Evolutionary conservation across 768 basidiomycete genomes (phyloP).

Genomic region (Xanthoconium stramineum): DNA sequence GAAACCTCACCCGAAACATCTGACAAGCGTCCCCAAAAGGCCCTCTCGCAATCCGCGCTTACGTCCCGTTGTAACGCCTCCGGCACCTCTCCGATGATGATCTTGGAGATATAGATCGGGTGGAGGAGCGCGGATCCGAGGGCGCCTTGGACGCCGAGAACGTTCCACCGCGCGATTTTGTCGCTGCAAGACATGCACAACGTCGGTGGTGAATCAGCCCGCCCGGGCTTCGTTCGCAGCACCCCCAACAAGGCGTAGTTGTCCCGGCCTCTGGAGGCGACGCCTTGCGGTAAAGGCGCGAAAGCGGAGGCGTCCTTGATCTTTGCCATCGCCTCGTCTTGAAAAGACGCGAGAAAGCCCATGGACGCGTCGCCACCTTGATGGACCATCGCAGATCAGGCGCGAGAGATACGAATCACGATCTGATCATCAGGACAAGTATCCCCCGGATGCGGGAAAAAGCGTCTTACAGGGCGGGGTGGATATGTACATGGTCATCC

Average conservation of each 20-base stretch:
- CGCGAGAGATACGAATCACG: not conserved
- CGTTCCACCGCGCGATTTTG: conserved; percentile 86
- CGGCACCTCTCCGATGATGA: conserved; percentile 76
- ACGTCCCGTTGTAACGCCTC: conserved; percentile 38
- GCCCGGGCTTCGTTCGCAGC: conserved; percentile 90
- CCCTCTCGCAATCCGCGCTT: conserved; percentile 62
- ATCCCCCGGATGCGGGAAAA: conserved; percentile 43
- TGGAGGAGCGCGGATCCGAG: conserved; percentile 52
- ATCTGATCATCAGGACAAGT: not conserved
- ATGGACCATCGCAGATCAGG: not conserved
- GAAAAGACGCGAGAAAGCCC: conserved; percentile 68
- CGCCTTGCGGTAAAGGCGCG: conserved; percentile 33
- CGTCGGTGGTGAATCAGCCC: conserved; percentile 84
- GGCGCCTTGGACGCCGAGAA: conserved; percentile 84
- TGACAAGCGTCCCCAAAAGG: conserved; percentile 56
- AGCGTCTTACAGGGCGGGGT: conserved; percentile 52
- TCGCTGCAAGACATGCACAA: conserved; percentile 91
- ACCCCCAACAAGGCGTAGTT: conserved; percentile 73
- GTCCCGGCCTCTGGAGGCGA: conserved; percentile 70
- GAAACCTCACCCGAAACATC: conserved; percentile 37
- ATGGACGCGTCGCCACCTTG: conserved; percentile 90
- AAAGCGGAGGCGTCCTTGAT: conserved; percentile 52
- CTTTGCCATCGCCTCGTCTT: conserved; percentile 68
- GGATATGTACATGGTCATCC: conserved; percentile 73
- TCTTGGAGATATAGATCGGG: conserved; percentile 61